These are phyloP conservation scores for Colletotrichum sp. DNA, from an alignment of 2,329 filamentous ascomycete genomes.

Conservation along the genomic window DNA sequence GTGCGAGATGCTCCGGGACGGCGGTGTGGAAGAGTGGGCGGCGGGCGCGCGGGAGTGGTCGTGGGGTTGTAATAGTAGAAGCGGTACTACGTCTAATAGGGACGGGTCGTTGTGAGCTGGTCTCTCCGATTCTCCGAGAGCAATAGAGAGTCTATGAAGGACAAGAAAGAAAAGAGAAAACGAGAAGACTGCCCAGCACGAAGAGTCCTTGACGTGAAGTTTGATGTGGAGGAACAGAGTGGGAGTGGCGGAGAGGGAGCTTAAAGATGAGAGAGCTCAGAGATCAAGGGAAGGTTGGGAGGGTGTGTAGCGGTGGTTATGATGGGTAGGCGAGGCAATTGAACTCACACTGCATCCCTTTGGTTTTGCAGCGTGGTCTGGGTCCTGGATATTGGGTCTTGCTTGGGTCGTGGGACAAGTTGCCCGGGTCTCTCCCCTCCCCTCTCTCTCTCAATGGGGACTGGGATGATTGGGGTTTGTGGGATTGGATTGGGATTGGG, in stretches of 20 bases:
- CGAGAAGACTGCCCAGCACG: conserved; percentile 19
- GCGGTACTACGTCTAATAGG: not conserved
- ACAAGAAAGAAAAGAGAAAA: conserved; percentile 20
- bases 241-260: conserved; percentile 17
- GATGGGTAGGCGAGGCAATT: conserved; percentile 17
- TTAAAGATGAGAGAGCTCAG: conserved; percentile 16
- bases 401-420: conserved; percentile 5
- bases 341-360: conserved; percentile 16
- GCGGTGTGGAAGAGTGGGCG: not conserved
- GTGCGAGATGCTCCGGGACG: conserved; percentile 13
- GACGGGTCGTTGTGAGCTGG: conserved; percentile 9
- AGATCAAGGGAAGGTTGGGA: conserved; percentile 18
- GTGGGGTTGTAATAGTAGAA: not conserved
- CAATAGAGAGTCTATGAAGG: conserved; percentile 20
- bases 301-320: conserved; percentile 1
- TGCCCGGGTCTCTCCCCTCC: conserved; percentile 4
- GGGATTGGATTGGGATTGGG: not conserved
- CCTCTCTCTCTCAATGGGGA: conserved; percentile 2
- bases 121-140: conserved; percentile 14
- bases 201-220: conserved; percentile 12
- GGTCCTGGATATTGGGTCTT: conserved; percentile 12
- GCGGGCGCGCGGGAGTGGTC: not conserved
- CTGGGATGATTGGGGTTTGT: conserved; percentile 16
- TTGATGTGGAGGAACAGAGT: not conserved
- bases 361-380: conserved; percentile 10